Percentiles rank a stretch among this genome's conserved stretches.
Conservation (phyloP, 2,329 filamentous ascomycete genomes). For the Cladophialophora bantiana region DNA sequence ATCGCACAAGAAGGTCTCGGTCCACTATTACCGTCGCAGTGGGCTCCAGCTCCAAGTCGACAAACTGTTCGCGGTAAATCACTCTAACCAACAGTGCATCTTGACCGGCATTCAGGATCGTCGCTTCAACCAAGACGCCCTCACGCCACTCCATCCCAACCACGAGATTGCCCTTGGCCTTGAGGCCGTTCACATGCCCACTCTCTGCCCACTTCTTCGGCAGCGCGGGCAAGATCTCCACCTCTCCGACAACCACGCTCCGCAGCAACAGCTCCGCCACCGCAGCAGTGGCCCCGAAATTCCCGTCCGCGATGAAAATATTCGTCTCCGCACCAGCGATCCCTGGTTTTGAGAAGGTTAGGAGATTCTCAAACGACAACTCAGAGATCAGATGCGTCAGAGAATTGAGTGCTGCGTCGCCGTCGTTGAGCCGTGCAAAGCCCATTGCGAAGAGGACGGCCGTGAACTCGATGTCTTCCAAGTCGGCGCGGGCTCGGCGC, state of each 20-base stretch:
- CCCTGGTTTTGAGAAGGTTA: background rate
- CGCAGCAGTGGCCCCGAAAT: background rate
- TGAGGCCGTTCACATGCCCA: background rate
- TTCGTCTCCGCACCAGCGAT: background rate
- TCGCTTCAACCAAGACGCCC: background rate
- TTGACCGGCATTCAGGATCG: background rate
- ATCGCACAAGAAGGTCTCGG: background rate
- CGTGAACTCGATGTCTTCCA: slow-evolving; percentile 7
- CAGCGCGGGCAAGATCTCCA: background rate
- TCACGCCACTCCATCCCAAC: background rate
- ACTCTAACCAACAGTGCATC: background rate
- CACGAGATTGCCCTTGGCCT: background rate
- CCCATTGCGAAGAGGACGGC: slow-evolving; percentile 2
- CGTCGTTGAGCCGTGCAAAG: background rate
- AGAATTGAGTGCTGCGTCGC: background rate
- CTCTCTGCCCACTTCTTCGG: background rate
- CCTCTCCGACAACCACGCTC: background rate
- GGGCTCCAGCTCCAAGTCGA: background rate
- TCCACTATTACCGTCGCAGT: background rate
- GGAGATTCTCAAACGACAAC: background rate
- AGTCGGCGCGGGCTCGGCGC: slow-evolving; percentile 1
- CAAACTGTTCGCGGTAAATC: background rate
- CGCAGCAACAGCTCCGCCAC: slow-evolving; percentile 1
- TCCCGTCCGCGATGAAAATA: background rate
- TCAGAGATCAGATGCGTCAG: background rate